Percentiles rank a stretch among this genome's conserved stretches.
phyloP scores from a whole-genome alignment of 495 filamentous ascomycete genomes.

The Tuber borchii region DNA sequence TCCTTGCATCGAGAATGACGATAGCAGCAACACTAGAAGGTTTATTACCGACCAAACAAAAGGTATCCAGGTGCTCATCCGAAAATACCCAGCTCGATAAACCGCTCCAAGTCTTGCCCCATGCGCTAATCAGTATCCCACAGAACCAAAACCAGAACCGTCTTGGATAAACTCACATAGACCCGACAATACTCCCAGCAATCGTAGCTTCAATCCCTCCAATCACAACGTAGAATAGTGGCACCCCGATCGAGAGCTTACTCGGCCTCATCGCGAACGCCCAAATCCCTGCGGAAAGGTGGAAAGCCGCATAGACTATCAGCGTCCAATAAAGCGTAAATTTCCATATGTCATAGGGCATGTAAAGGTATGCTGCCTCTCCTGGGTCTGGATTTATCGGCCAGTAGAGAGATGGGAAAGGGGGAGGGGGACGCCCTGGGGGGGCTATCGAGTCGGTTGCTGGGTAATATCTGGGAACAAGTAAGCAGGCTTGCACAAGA shows the following conservation, averaged over 20 bases:
- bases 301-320: conserved; percentile 59
- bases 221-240: conserved; percentile 64
- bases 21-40: conserved; percentile 78
- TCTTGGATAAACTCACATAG: conserved; percentile 60
- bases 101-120: conserved; percentile 67
- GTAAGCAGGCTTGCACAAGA: conserved; percentile 7
- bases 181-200: conserved; percentile 80
- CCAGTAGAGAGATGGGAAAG: conserved; percentile 86
- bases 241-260: conserved; percentile 49
- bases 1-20: conserved; percentile 93
- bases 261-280: conserved; percentile 63
- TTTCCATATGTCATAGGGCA: conserved; percentile 75
- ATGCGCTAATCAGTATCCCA: conserved; percentile 36
- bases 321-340: conserved; percentile 89
- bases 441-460: conserved; percentile 43
- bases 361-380: conserved; percentile 63
- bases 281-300: conserved; percentile 64
- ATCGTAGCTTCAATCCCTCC: conserved; percentile 75
- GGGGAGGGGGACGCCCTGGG: conserved; percentile 61
- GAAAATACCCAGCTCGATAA: conserved; percentile 71
- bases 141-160: not conserved
- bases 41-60: conserved; percentile 92
- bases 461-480: conserved; percentile 20
- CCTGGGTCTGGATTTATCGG: conserved; percentile 53
- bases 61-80: conserved; percentile 96